phyloP scores from a whole-genome alignment of 2,329 filamentous ascomycete species.

The Ceratocystis colombiana region DNA sequence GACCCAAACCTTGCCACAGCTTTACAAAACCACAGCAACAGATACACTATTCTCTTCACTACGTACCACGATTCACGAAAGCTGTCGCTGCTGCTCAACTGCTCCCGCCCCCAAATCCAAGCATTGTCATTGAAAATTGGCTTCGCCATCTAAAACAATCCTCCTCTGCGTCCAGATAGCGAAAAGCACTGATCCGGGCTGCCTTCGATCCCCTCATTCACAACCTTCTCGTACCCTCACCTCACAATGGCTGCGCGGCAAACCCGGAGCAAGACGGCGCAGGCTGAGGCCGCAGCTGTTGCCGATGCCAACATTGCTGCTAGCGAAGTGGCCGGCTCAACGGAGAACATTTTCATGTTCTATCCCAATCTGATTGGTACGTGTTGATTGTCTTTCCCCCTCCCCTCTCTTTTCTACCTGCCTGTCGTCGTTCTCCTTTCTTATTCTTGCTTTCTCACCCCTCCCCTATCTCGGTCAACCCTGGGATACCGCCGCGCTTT shows the following conservation, averaged over 20 bases:
- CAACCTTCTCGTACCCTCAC: background rate
- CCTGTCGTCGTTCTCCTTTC: background rate
- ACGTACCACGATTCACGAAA: constrained; percentile 13
- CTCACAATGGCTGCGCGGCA: constrained; percentile 26
- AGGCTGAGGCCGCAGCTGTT: constrained; percentile 25
- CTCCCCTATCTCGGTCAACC: background rate
- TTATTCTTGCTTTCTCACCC: background rate
- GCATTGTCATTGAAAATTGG: background rate
- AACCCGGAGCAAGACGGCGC: constrained; percentile 28
- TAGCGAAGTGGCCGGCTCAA: constrained; percentile 29
- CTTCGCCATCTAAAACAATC: background rate
- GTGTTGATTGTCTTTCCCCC: constrained; percentile 28
- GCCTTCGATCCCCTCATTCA: background rate
- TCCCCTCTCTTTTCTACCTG: background rate
- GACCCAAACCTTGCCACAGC: constrained; percentile 5
- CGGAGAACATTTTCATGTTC: constrained; percentile 74
- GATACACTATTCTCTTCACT: background rate
- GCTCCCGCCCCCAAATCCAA: background rate
- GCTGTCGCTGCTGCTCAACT: background rate
- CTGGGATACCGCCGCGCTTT: background rate
- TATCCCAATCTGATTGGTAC: constrained; percentile 72
- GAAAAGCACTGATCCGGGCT: too few relatives aligned
- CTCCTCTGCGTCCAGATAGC: background rate
- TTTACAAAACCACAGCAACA: background rate
- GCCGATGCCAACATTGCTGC: constrained; percentile 31